Percentiles rank a stretch among this genome's conserved stretches.
Evolutionary conservation across 495 filamentous ascomycete species (phyloP).

Genomic region (Aspergillus kassunensis): DNA sequence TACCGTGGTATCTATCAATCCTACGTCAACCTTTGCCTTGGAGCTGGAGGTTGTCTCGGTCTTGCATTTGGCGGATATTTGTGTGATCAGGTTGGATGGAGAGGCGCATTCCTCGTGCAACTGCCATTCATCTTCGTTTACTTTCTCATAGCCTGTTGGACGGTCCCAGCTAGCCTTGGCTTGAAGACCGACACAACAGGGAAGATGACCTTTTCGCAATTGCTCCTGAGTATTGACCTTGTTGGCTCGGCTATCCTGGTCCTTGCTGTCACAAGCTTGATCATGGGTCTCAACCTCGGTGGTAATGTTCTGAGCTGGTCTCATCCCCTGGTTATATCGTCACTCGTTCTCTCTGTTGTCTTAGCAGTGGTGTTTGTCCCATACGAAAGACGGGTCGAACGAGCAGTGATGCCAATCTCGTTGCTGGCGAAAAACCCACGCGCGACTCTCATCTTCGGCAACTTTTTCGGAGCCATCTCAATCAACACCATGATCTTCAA

Average conservation of each 20-base stretch:
- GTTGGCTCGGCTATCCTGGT: conserved; percentile 62
- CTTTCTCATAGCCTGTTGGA: conserved; percentile 50
- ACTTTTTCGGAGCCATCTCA: conserved; percentile 60
- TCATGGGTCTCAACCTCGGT: conserved; percentile 71
- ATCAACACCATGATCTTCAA: conserved; percentile 73
- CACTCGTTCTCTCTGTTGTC: conserved; percentile 54
- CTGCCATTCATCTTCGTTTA: conserved; percentile 60
- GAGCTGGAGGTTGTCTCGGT: conserved; percentile 59
- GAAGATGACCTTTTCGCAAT: conserved; percentile 46
- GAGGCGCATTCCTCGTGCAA: conserved; percentile 67
- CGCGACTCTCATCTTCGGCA: conserved; percentile 64
- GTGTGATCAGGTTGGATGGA: conserved; percentile 71
- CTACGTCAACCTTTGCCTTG: conserved; percentile 69
- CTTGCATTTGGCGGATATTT: conserved; percentile 70
- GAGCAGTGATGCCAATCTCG: conserved; percentile 68
- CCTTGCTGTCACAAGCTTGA: conserved; percentile 59
- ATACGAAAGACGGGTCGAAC: conserved; percentile 55
- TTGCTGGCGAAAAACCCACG: conserved; percentile 58
- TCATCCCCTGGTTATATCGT: conserved; percentile 64
- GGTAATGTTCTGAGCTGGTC: conserved; percentile 74
- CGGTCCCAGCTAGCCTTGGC: conserved; percentile 59
- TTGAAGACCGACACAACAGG: conserved; percentile 45
- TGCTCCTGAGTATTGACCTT: conserved; percentile 65
- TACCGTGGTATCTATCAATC: conserved; percentile 71
- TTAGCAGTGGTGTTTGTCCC: conserved; percentile 56